Percentiles rank a stretch among this genome's conserved stretches.
Conservation (phyloP, 768 basidiomycete genomes). For the Leccinum olivaceopallidum region DNA sequence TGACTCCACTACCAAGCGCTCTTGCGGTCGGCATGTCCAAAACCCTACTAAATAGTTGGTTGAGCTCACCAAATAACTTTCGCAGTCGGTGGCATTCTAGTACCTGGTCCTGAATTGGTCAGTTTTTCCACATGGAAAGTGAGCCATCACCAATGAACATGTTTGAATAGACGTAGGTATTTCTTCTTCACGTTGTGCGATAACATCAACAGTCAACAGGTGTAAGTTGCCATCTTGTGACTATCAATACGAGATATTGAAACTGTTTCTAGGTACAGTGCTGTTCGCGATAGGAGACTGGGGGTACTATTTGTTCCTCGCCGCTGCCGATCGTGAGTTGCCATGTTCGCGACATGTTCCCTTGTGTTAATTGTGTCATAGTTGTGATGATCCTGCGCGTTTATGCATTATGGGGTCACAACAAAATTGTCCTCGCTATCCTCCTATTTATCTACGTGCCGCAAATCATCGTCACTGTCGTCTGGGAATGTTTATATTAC, state of each 20-base stretch:
- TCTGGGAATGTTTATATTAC: not conserved
- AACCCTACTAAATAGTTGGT: not conserved
- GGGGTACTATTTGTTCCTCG: not conserved
- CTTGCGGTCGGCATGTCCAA: not conserved
- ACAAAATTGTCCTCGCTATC: not conserved
- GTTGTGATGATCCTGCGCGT: slow-evolving; percentile 1
- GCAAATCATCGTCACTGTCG: not conserved
- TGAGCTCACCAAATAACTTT: not conserved
- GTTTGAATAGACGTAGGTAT: not conserved
- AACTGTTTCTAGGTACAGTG: not conserved
- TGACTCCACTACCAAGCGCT: not conserved
- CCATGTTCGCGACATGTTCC: not conserved
- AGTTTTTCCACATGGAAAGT: not conserved
- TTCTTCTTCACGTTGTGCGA: not conserved
- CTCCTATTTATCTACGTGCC: not conserved
- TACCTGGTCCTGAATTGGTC: not conserved
- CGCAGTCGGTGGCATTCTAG: not conserved
- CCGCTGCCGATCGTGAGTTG: not conserved
- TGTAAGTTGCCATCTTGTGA: not conserved
- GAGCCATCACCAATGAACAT: not conserved
- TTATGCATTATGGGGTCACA: not conserved
- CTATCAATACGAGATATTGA: not conserved
- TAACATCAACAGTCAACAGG: not conserved
- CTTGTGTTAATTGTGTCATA: not conserved
- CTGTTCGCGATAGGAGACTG: not conserved